phyloP scores from a whole-genome alignment of 768 basidiomycete species.

The Amanita fuliginea region DNA sequence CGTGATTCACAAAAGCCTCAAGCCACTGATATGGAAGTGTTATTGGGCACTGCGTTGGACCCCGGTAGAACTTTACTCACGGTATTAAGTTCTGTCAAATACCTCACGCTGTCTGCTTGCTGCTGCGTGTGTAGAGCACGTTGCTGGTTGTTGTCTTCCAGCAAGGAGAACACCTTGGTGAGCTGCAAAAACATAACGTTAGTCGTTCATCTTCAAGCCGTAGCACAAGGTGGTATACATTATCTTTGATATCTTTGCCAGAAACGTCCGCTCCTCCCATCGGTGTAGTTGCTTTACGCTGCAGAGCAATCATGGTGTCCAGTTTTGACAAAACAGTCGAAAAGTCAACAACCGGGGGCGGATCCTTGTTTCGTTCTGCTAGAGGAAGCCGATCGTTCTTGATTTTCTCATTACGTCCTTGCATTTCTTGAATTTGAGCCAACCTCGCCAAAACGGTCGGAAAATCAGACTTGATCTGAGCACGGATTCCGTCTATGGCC shows the following conservation, averaged over 20 bases:
- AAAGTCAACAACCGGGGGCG: slow-evolving; percentile 1
- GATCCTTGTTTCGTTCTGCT: slow-evolving; percentile 3
- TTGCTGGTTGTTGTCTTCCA: slow-evolving; percentile 37
- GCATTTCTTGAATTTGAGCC: slow-evolving; percentile 16
- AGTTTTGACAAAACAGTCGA: slow-evolving; percentile 5
- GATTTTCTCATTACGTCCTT: slow-evolving; percentile 6
- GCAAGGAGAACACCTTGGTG: slow-evolving; percentile 32
- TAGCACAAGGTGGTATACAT: slow-evolving; percentile 2
- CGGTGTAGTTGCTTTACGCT: slow-evolving; percentile 12
- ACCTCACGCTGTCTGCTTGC: slow-evolving; percentile 65
- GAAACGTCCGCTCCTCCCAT: slow-evolving; percentile 6
- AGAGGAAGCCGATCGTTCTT: slow-evolving; percentile 4
- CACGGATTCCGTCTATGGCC: slow-evolving; percentile 28
- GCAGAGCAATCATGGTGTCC: slow-evolving; percentile 4
- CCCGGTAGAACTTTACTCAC: slow-evolving; percentile 23
- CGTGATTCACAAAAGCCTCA: slow-evolving; percentile 69
- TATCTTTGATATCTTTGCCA: slow-evolving; percentile 7
- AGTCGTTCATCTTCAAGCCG: neutral
- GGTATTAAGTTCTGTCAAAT: slow-evolving; percentile 67
- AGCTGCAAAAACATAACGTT: slow-evolving; percentile 17
- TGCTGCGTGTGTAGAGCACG: slow-evolving; percentile 43
- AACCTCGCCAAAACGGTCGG: slow-evolving; percentile 24
- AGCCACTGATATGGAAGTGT: slow-evolving; percentile 51
- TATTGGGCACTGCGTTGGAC: neutral
- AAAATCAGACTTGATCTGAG: slow-evolving; percentile 26